Conservation (phyloP, 1,284 basidiomycete genomes). For the Dichomitus squalens region DNA sequence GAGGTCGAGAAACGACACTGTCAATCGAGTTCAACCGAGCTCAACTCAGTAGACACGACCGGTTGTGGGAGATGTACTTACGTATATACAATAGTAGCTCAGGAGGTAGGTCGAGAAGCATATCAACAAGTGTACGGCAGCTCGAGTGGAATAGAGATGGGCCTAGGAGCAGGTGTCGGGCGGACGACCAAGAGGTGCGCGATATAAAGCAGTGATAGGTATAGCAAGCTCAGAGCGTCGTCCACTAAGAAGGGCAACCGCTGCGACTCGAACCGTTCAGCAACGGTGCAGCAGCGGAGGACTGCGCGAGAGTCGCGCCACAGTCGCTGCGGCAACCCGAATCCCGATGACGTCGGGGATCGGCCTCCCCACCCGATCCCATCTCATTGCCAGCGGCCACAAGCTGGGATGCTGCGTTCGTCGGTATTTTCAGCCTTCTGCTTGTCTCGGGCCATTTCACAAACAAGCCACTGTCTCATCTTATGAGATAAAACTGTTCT, state of each 20-base stretch:
- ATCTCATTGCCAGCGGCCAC: no score
- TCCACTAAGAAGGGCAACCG: conserved; percentile 14
- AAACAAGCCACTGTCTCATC: no score
- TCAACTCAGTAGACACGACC: not conserved
- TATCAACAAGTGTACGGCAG: not conserved
- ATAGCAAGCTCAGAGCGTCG: not conserved
- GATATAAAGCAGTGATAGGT: not conserved
- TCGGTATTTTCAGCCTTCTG: no score
- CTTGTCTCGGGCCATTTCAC: no score
- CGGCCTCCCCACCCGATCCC: no score
- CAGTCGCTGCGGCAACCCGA: no score
- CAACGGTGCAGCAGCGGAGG: not conserved
- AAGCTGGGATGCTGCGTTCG: no score
- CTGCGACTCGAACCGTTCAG: conserved; percentile 9
- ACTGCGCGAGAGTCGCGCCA: not conserved
- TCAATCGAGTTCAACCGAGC: not conserved
- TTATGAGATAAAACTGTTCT: no score
- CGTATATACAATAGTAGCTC: conserved; percentile 63
- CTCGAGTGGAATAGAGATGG: not conserved
- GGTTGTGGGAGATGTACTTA: conserved; percentile 33
- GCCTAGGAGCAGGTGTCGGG: not conserved
- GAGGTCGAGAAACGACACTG: conserved; percentile 71
- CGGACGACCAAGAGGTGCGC: not conserved
- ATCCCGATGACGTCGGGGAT: no score
- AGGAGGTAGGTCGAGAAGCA: conserved; percentile 42